phyloP scores from a whole-genome alignment of 306 rosid species.

The Pueraria montana region DNA sequence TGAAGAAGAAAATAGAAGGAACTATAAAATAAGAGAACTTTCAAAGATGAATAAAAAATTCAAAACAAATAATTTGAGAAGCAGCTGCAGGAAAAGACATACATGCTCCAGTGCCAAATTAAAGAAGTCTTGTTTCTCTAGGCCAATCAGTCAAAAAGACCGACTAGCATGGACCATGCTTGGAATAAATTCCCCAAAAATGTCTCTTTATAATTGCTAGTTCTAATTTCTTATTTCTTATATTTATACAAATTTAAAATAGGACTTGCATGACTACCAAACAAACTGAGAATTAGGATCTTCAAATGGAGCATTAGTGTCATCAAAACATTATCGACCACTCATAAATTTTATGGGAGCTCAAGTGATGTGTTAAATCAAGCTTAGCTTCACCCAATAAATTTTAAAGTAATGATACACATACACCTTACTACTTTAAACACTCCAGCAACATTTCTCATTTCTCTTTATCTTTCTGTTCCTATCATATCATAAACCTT shows the following conservation, averaged over 20 bases:
- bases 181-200: constrained; percentile 1
- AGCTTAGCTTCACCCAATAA: not conserved
- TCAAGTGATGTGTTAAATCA: not conserved
- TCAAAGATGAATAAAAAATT: constrained; percentile 30
- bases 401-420: no score
- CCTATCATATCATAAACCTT: no score
- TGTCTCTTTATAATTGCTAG: constrained; percentile 3
- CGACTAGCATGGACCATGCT: not conserved
- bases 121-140: constrained; percentile 33
- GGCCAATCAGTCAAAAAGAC: constrained; percentile 22
- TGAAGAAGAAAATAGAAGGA: constrained; percentile 35
- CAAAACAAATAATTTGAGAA: constrained; percentile 10
- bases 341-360: not conserved
- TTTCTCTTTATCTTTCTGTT: no score
- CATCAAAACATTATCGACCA: not conserved
- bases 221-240: constrained; percentile 13
- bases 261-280: constrained; percentile 6
- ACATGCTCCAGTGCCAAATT: constrained; percentile 9
- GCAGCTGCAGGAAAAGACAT: constrained; percentile 23
- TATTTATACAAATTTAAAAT: not conserved
- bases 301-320: constrained; percentile 20
- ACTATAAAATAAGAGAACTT: constrained; percentile 31
- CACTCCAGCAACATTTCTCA: no score
- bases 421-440: no score
- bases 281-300: constrained; percentile 2